phyloP scores from a whole-genome alignment of 768 basidiomycete genomes.

The Fibroporia radiculosa region DNA sequence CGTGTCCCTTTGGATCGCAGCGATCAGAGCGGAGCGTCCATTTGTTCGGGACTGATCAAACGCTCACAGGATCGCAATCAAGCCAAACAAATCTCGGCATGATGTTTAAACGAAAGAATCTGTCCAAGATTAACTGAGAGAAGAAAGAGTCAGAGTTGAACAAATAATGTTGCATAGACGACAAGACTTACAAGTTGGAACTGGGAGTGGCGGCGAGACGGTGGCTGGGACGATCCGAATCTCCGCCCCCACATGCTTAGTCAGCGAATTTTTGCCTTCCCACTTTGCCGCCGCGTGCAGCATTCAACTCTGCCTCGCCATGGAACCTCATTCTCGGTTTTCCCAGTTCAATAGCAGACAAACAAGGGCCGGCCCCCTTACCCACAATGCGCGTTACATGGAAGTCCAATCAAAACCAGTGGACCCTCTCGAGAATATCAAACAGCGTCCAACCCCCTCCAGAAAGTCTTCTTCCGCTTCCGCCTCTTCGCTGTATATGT shows the following conservation, averaged over 20 bases:
- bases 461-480: constrained; percentile 17
- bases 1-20: constrained; percentile 56
- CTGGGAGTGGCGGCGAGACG: not conserved
- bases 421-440: constrained; percentile 35
- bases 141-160: no score
- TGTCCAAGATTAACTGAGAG: no score
- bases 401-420: constrained; percentile 29
- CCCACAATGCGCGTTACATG: constrained; percentile 38
- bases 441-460: constrained; percentile 28
- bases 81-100: constrained; percentile 25
- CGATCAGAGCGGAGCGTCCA: not conserved
- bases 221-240: no score
- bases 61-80: constrained; percentile 28
- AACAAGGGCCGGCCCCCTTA: constrained; percentile 58
- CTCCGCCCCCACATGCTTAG: constrained; percentile 6
- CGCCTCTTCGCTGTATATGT: constrained; percentile 16
- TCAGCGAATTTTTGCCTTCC: constrained; percentile 12
- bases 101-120: not conserved
- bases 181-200: no score
- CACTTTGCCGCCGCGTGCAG: constrained; percentile 1
- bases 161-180: no score
- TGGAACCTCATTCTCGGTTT: constrained; percentile 73
- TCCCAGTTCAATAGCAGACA: constrained; percentile 70
- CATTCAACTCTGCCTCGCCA: constrained; percentile 20
- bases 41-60: not conserved